Base-by-base conservation (phyloP, 345 rosid genomes). In the Lumnitzera littorea region DNA sequence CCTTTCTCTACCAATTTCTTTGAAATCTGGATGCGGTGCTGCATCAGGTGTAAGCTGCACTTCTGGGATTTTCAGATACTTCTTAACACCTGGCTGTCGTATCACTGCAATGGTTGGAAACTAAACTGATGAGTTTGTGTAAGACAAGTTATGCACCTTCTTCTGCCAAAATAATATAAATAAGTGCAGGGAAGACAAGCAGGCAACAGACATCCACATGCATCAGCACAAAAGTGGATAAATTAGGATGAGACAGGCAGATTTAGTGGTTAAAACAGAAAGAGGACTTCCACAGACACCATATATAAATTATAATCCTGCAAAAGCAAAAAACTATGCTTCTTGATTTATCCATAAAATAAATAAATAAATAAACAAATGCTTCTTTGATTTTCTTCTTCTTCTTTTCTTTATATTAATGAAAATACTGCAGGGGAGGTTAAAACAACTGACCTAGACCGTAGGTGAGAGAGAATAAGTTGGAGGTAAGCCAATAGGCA, bases 401-500 rank as follows among this genome's bases (percentile, higher is more conserved):
- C 20, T 20, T 5, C 58, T 31, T 46, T 55, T 55, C 16, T 29
- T 56, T 56, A 13, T 46, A 3, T 36, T 2, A 29, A 25, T 17
- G 16, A 46, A 11, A 5, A 15, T 46, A 24, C 15, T 41, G n/a
- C 20, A 58, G 31, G 16, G 62, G 24, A 15, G 6, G 6, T 56
- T 15, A 31, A 46, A 60, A 58, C 47, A 62, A 70, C 78, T 70
- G 57, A 65, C 85, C 67, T 66, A 71, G 56, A 43, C 82, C 81
- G 66, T 75, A 81, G 24, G 52, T 67, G 46, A 78, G 73, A 20
- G 80, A 65, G 68, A 78, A 79, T 15, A 79, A 36, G 71, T 79
- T 79, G 59, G 84, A 79, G 58, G 81, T 76, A 55, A 79, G 76
- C 81, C 84, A 79, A 74, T 76, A 79, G 57, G 80, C 72, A 57